Evolutionary conservation across 139 green algal species (phyloP).

Genomic region (Ettlia oleoabundans): DNA sequence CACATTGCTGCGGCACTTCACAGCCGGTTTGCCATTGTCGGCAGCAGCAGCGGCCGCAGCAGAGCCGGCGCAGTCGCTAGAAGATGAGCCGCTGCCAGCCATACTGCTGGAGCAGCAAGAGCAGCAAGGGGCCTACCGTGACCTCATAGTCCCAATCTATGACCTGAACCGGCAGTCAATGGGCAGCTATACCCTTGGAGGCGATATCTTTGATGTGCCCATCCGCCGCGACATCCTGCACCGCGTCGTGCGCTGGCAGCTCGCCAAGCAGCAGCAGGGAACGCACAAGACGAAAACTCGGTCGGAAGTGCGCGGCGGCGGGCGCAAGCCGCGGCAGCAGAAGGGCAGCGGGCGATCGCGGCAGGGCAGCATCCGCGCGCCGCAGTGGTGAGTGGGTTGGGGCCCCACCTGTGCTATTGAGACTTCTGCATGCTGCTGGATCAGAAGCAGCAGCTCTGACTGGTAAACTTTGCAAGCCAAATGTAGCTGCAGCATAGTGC

Average conservation of each 20-base stretch:
- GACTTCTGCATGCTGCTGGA: too few relatives aligned
- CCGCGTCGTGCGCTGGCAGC: conserved; percentile 87
- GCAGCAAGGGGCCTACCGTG: conserved; percentile 23
- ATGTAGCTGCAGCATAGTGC: too few relatives aligned
- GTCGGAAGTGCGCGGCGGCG: conserved; percentile 73
- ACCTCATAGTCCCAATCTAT: conserved; percentile 35
- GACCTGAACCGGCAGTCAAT: conserved; percentile 29
- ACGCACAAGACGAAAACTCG: conserved; percentile 85
- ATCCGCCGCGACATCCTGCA: conserved; percentile 90
- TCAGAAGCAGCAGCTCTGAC: too few relatives aligned
- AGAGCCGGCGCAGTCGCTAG: conserved; percentile 1
- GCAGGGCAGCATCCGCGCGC: conserved; percentile 67
- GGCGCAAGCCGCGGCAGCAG: conserved; percentile 68
- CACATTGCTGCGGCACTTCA: not conserved
- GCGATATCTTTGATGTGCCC: conserved; percentile 32
- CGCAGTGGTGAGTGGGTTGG: conserved; percentile 60
- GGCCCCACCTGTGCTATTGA: too few relatives aligned
- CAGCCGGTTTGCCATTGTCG: too few relatives aligned
- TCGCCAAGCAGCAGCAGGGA: conserved; percentile 86
- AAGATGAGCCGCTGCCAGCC: not conserved
- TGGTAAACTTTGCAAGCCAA: too few relatives aligned
- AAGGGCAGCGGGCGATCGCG: conserved; percentile 74
- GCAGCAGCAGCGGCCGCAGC: conserved; percentile 6
- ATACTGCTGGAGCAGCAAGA: conserved; percentile 27
- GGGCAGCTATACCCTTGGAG: conserved; percentile 23